Base-by-base conservation (phyloP, 305 asterid genomes). In the Fraxinus paxiana region DNA sequence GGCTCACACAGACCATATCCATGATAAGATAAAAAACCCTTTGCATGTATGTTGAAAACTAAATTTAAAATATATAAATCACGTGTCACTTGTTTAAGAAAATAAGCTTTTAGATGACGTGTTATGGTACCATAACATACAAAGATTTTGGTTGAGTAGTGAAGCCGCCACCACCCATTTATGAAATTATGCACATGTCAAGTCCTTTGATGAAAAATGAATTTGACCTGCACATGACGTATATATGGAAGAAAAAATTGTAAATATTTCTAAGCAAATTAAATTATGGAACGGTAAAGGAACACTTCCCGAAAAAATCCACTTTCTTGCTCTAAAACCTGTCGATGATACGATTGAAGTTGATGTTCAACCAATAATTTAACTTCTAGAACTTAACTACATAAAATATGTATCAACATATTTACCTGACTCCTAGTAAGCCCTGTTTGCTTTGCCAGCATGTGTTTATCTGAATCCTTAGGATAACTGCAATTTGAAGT, bases 361-460 rank as follows among this genome's bases (percentile, higher is more conserved):
- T 46, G 20, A 46, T 4, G 18, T 46, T 46, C 59, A 13, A 46
- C 20, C 6, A 46, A 13, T 46, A 46, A 46, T 15, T 46, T 46
- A 46, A 46, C 20, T 46, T 59, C 1, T 12, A 24, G 4, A 63
- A 26, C n/a, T 63, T 15, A 6, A 34, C 13, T 71, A 18, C 59
- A 48, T 46, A 18, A 33, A 73, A 34, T 13, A 43, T 46, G 18
- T 46, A 22, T 13, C 31, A 34, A 8, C 18, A n/a, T 81, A 10
- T 6, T 7, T 88, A 93, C 96, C 97, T 93, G 96, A 81, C 93
- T 88, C 85, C 92, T 90, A 13, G 93, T 91, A 22, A 93, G 94
- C 76, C 97, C 96, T 26, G 97, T 91, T 80, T 91, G 95, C 85
- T 89, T 93, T 17, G 96, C 92, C 54, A 93, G 83, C 91, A 88